These are phyloP conservation scores for Medicago ruthenica DNA, from an alignment of 306 rosid species.

Conservation along the genomic window DNA sequence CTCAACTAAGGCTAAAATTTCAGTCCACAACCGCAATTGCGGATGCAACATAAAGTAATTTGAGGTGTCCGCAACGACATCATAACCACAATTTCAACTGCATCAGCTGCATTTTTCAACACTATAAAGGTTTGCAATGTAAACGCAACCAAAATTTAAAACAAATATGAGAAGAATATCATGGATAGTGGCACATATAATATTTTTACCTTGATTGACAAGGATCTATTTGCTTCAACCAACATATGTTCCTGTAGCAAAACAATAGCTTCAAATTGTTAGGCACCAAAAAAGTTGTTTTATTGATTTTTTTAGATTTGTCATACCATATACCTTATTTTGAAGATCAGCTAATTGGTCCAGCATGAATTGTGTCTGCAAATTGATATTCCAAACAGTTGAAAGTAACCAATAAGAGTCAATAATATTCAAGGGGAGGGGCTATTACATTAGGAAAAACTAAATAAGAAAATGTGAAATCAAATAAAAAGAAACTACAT, in stretches of 20 bases:
- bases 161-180: background rate
- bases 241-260: constrained; percentile 74
- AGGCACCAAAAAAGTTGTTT: constrained; percentile 1
- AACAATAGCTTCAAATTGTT: constrained; percentile 28
- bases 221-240: constrained; percentile 80
- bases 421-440: too few relatives aligned
- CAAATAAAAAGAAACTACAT: background rate
- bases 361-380: constrained; percentile 93
- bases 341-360: constrained; percentile 94
- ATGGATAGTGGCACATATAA: background rate
- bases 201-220: constrained; percentile 72
- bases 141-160: too few relatives aligned
- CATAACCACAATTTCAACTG: background rate
- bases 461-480: background rate
- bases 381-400: constrained; percentile 28
- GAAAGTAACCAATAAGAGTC: too few relatives aligned
- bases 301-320: background rate
- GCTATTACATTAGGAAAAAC: too few relatives aligned
- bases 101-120: background rate
- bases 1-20: too few relatives aligned
- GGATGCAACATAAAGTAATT: too few relatives aligned
- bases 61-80: background rate
- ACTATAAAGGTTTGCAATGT: too few relatives aligned
- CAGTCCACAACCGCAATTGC: too few relatives aligned
- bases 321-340: constrained; percentile 62